Evolutionary conservation across 2,329 filamentous ascomycete genomes (phyloP), one percentile per base, ranked within the genome.

Genomic region (Biscogniauxia marginata): DNA sequence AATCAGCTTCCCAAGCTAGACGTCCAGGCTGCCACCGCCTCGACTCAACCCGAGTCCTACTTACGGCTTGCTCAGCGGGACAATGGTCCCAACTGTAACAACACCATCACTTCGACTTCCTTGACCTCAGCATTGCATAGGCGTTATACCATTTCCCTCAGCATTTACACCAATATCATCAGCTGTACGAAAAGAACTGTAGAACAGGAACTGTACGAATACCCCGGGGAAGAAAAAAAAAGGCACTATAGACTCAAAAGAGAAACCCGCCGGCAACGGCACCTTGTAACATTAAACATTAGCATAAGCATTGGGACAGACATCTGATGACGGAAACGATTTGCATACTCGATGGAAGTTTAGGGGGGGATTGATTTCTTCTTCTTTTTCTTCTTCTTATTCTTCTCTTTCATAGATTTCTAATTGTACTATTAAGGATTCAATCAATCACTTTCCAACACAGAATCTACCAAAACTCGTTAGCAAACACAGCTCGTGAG

Each of bases 381-480:
- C n/a, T 46, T 47, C 34, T 30, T 16, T 39, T 39, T 39, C 9
- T 39, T 16, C n/a, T 6, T 39, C 30, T 3, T 39, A 39, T 49
- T 54, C 16, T 51, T 47, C n/a, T 49, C 16, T 21, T 44, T 52
- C 34, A 21, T 45, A 39, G 20, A 18, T 52, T 57, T 24, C 46
- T 19, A 21, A 24, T 53, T 55, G 46, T 48, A 1, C 30, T 45
- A 24, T 55, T 52, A 19, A 19, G 43, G 18, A 55, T 24, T 43
- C 21, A 56, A 62, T 58, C 50, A 55, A 70, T 70, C 55, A 82
- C 64, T 83, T 83, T 63, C 80, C 80, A 44, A 84, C 80, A 66
- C 81, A 84, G 58, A 84, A 84, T 59, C 81, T 84, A 63, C 24
- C 50, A 58, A 25, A 19, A 46, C 45, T 64, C 52, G 52, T 64